Evolutionary conservation across 169 alveolate species (phyloP).

Genomic region (Theileria annulata): DNA sequence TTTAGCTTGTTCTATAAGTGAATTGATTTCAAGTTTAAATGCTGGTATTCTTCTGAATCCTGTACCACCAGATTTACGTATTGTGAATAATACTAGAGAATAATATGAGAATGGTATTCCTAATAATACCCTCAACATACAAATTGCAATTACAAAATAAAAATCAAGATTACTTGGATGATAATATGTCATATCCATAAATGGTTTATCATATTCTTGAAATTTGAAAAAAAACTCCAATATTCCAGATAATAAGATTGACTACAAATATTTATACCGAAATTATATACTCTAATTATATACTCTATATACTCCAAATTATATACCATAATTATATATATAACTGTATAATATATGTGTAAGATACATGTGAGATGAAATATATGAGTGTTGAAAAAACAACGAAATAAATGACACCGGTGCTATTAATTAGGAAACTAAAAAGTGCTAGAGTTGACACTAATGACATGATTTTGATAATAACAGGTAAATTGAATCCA

Average conservation of each 20-base stretch:
- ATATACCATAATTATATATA: not conserved
- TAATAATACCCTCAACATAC: slow-evolving; percentile 22
- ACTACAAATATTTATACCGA: slow-evolving; percentile 9
- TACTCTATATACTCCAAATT: not conserved
- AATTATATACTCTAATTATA: not conserved
- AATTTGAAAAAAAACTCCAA: not conserved
- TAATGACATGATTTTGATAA: slow-evolving; percentile 25
- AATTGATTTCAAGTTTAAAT: slow-evolving; percentile 16
- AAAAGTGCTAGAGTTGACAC: slow-evolving; percentile 23
- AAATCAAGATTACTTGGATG: not conserved
- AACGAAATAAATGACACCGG: slow-evolving; percentile 25
- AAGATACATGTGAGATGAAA: slow-evolving; percentile 44
- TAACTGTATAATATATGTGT: no score
- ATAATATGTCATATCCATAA: slow-evolving; percentile 15
- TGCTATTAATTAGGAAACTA: slow-evolving; percentile 23
- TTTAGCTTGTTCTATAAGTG: not conserved
- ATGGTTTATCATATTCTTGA: not conserved
- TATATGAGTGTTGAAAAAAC: slow-evolving; percentile 11
- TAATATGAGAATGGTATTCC: slow-evolving; percentile 46
- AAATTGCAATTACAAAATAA: not conserved
- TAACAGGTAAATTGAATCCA: slow-evolving; percentile 39
- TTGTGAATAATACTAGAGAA: slow-evolving; percentile 25
- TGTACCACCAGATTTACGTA: slow-evolving; percentile 37
- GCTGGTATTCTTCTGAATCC: slow-evolving; percentile 53
- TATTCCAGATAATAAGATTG: slow-evolving; percentile 15